A percentile compares a stretch with the other conserved stretches of the same genome.
These are phyloP conservation scores for Paramecium pentaurelia DNA, from an alignment of 73 alveolate genomes.

Conservation along the genomic window DNA sequence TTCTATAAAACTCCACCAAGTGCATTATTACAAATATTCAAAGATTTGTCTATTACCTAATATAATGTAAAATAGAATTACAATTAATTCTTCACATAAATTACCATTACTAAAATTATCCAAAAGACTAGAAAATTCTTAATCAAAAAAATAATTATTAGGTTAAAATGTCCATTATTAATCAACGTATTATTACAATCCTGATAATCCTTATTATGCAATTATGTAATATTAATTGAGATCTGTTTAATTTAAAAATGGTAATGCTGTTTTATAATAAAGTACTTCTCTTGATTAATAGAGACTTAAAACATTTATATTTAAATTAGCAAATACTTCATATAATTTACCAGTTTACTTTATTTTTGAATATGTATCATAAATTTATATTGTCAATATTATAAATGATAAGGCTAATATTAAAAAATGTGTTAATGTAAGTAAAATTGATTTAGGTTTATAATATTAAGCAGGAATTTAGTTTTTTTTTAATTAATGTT, in stretches of 20 bases:
- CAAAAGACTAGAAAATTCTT: background rate
- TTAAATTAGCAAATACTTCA: background rate
- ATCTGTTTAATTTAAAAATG: conserved; percentile 5
- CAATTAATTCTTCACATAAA: background rate
- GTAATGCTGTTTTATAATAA: background rate
- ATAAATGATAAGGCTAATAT: background rate
- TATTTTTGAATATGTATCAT: background rate
- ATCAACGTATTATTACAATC: background rate
- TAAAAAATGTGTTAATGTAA: background rate
- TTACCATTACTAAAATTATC: background rate
- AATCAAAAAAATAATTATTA: background rate
- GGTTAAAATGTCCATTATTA: background rate
- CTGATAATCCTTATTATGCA: background rate
- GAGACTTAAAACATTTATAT: background rate
- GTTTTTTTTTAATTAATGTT: background rate
- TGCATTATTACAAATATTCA: background rate
- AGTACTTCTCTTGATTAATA: background rate
- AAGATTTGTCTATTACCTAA: background rate
- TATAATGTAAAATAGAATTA: background rate
- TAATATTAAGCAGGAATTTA: background rate
- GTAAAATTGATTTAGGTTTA: background rate
- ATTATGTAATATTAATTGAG: background rate
- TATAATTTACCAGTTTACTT: background rate
- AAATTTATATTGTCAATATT: background rate
- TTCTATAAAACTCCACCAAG: background rate